Base-by-base conservation (phyloP, 2,329 filamentous ascomycete genomes). In the Teratosphaeria zuluensis region DNA sequence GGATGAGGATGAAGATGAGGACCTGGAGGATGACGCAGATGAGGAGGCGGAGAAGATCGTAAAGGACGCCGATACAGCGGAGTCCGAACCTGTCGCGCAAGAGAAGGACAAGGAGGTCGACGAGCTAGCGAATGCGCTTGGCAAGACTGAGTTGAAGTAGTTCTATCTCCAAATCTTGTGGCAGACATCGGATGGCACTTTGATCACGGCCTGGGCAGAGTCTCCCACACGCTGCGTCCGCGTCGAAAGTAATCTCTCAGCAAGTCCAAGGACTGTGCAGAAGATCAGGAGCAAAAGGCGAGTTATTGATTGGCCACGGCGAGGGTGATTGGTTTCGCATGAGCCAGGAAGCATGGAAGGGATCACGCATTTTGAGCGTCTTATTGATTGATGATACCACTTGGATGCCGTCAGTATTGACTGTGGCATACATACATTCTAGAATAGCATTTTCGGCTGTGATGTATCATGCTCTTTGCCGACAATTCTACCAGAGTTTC, bases 21-120 rank as follows among this genome's bases (percentile, higher is more conserved):
- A 87, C 1, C 86, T 87, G 6, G 86, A 87, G 19, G 85, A 88
- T 1, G 75, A 85, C 42, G 70, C 86, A 66, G 82, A 86, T 74
- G 60, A 55, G 12, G 57, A 59, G 33, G 83, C 85, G 51, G 86
- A 90, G 76, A 88, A 86, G 73, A 75, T 85, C 42, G 70, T 87
- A 65, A 82, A 86, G 74, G 84, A 87, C 64, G 87, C 86, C 3
- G 82, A 90, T 66, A 80, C 84, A 68, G 87, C 86, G 0, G 87
- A 90, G 74, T 81, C 88, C 63, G 83, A 91, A 73, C 87, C 88
- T 48, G 84, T 86, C n/a, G 80, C 84, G 16, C 82, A 87, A 72
- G 75, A 83, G 64, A 82, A 89, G 74, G 85, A 92, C 70, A 83
- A 85, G 72, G 87, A 88, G 33, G 89, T 97, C 46, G 91, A 96